A percentile compares a stretch with the other conserved stretches of the same genome.
These are phyloP conservation scores for Neurospora sp. DNA, from an alignment of 2,329 filamentous ascomycete genomes.

Conservation along the genomic window DNA sequence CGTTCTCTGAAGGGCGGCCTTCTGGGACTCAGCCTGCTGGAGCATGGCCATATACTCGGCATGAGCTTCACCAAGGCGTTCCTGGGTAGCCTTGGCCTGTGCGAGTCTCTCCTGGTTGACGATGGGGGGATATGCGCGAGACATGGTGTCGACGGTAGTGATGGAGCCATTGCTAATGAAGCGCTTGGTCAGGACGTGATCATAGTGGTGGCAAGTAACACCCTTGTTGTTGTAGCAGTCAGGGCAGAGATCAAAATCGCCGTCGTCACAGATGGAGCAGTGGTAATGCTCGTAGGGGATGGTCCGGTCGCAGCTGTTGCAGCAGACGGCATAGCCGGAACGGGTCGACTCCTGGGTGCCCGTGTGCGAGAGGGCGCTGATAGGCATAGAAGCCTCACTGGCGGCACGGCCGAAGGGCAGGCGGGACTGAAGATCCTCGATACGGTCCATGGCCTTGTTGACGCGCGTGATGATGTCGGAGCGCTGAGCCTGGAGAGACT, in stretches of 20 bases:
- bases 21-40: neutral
- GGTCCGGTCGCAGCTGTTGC: conserved; percentile 75
- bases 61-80: neutral
- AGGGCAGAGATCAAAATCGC: conserved; percentile 89
- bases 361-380: conserved; percentile 1
- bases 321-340: conserved; percentile 71
- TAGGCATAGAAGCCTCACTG: neutral
- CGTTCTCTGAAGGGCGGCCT: neutral
- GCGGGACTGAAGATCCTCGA: conserved; percentile 10
- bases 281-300: conserved; percentile 84
- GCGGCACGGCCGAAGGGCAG: neutral
- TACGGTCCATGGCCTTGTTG: conserved; percentile 12
- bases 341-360: conserved; percentile 9
- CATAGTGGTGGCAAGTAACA: conserved; percentile 63
- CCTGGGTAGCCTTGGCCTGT: neutral
- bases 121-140: conserved; percentile 54
- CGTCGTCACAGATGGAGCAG: conserved; percentile 85
- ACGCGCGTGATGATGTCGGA: conserved; percentile 16
- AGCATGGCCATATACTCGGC: conserved; percentile 4
- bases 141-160: conserved; percentile 78
- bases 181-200: conserved; percentile 94
- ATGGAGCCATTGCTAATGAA: conserved; percentile 68
- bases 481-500: conserved; percentile 4
- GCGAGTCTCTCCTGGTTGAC: conserved; percentile 13
- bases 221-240: conserved; percentile 68